Base-by-base conservation (phyloP, 768 basidiomycete species). In the Suillus subaureus region DNA sequence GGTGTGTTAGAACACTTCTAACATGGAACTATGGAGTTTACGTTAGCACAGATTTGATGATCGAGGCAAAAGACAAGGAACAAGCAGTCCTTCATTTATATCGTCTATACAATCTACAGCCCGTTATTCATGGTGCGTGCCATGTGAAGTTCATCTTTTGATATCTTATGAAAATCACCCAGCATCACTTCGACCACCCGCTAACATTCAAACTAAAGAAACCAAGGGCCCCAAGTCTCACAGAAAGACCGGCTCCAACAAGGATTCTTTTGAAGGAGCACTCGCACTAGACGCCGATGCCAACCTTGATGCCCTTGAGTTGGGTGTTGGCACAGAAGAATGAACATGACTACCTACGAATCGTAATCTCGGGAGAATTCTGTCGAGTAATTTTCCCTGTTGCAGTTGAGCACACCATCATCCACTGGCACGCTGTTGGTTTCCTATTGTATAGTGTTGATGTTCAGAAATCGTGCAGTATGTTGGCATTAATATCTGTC, bases 51-150 rank as follows among this genome's bases (percentile, higher is more conserved):
- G 94, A 96, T 78, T 72, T 96, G 69, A 95, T 96, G 94, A 94
- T 96, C 65, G 94, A 96, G 82, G 93, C 93, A 3, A 94, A 95
- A 75, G 93, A 92, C 76, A 93, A 96, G 78, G 96, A 97, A 74
- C 96, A 96, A 73, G 96, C 95, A 2, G 95, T 97, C 6, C 84
- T 97, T 64, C 88, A 96, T 67, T 72, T 97, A 54, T 89, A 93
- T 73, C 76, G 94, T 65, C 88, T 92, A 37, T 97, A 97, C 70
- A 81, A 80, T 55, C 75, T 96, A 5, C 79, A 88, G 51, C 84
- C 87, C 18, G 89, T 93, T 28, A 85, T 83, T 11, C 78, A 88
- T 67, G 87, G 85, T 85, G 64, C 61, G 79, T 74, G 68, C 49
- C 70, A 71, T 21, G 33, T 28, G 21, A 45, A 31, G 31, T 21